Percentiles rank a stretch among this genome's conserved stretches.
phyloP scores from a whole-genome alignment of 139 green algal species.

The Medakamo hakoo region DNA sequence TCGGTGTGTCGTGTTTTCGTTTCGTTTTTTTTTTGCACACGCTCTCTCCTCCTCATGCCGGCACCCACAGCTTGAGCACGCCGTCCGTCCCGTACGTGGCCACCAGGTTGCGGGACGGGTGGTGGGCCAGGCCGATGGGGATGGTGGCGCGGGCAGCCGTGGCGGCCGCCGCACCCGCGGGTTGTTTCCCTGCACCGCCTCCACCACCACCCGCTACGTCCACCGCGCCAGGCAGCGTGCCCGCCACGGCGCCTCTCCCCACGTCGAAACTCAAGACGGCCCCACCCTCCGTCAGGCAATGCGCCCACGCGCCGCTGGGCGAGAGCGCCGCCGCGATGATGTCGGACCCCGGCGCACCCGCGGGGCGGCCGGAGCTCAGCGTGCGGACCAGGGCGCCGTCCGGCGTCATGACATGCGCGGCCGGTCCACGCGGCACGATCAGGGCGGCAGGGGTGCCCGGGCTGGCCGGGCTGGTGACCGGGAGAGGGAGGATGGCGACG shows the following conservation, averaged over 20 bases:
- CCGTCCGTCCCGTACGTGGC: constrained; percentile 69
- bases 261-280: constrained; percentile 63
- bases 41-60: not conserved
- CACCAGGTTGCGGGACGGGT: constrained; percentile 87
- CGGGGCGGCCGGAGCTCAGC: no score
- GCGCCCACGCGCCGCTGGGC: constrained; percentile 72
- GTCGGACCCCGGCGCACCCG: constrained; percentile 59
- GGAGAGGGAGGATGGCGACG: not conserved
- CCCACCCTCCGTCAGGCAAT: constrained; percentile 74
- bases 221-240: constrained; percentile 53
- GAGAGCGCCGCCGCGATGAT: constrained; percentile 57
- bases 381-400: no score
- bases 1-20: no score
- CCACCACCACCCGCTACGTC: not conserved
- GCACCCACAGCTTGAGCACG: constrained; percentile 66
- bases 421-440: not conserved
- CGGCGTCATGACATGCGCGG: constrained; percentile 2
- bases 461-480: not conserved
- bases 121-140: constrained; percentile 74
- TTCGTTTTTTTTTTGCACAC: not conserved
- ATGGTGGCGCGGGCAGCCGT: constrained; percentile 45
- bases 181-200: not conserved
- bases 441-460: not conserved
- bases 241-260: constrained; percentile 58
- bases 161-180: not conserved